Evolutionary conservation across 768 basidiomycete genomes (phyloP), one percentile per base, ranked within the genome.

Genomic region (Tylopilus felleus): DNA sequence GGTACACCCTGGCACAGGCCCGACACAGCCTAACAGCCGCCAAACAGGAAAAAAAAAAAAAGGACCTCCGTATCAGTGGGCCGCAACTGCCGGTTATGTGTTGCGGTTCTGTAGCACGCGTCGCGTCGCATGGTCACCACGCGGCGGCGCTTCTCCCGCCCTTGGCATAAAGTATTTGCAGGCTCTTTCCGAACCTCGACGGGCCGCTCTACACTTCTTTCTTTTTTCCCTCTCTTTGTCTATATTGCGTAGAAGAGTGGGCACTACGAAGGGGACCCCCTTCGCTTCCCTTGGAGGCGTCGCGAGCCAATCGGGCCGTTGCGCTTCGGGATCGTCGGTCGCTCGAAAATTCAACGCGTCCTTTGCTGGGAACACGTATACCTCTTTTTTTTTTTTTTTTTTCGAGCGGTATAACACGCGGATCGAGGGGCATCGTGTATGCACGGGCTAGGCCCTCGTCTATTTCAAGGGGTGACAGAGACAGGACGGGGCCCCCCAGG

Each of bases 101-200:
- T 14, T 14, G 38, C 4, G 29, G 38, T 38, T 38, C 38, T 38
- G n/a, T n/a, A n/a, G 3, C 23, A 45, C 36, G 38, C 19, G 36
- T 52, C 46, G 58, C 33, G 29, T 58, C 51, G 42, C 52, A 45
- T 59, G 58, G 33, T 17, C 39, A 42, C 35, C 59, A 61, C 60
- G 59, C 48, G 52, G 49, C 27, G 17, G 17, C 13, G 38, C 38
- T 38, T 38, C 38, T 38, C n/a, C 13, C 33, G 33, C 16, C n/a
- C n/a, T n/a, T n/a, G n/a, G n/a, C n/a, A n/a, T n/a, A n/a, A n/a
- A n/a, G n/a, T 33, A 14, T 16, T 33, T 33, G 3, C 33, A 33
- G 13, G 13, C 33, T 33, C 16, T 38, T 38, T 7, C n/a, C 38
- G 17, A 38, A n/a, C 38, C n/a, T 38, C 38, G 38, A 38, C 38